Evolutionary conservation across 176 grass and related monocot species (phyloP), one percentile per base, ranked within the genome.

Genomic region (Avena sativa): DNA sequence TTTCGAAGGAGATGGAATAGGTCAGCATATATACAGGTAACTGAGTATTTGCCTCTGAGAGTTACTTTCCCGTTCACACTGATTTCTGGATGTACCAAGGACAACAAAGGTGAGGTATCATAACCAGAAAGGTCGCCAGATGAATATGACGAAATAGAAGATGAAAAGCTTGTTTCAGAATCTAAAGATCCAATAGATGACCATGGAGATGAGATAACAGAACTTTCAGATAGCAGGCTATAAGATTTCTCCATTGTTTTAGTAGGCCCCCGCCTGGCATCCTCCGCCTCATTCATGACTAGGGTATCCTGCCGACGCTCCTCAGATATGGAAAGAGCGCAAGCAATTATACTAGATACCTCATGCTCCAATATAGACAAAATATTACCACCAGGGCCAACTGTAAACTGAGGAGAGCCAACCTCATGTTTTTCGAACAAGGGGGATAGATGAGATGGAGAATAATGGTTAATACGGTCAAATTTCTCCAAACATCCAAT

Each of bases 311-410:
- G 57, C 67, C 12, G 87, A 17, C 63, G 81, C 82, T 96, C 89
- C 79, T 93, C 97, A 75, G 87, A 93, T 64, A 91, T 72, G 6
- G 83, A 89, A 79, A 96, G 91, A 68, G 92, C 94, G 60, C 83
- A 47, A 72, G 94, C 81, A 80, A 99, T 99, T 89, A 94, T 99
- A 71, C 97, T 96, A 63, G 94, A 99, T 93, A 99, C 87, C 85
- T 96, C 94, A 87, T 94, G 89, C 86, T 99, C 92, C 11, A 86
- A 76, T 77, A 89, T 73, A 50, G 88, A 94, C 59, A 96, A 30
- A 88, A 97, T 71, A 83, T 90, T 94, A 57, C 90, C 86, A 84
- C 93, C 69, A 20, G 87, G 89, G 73, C 94, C 89, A 82, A 93
- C 78, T 28, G 85, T 74, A 43, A 96, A 99, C 52, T 91, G 88